phyloP scores from a whole-genome alignment of 305 asterid genomes.

The Vinca major region DNA sequence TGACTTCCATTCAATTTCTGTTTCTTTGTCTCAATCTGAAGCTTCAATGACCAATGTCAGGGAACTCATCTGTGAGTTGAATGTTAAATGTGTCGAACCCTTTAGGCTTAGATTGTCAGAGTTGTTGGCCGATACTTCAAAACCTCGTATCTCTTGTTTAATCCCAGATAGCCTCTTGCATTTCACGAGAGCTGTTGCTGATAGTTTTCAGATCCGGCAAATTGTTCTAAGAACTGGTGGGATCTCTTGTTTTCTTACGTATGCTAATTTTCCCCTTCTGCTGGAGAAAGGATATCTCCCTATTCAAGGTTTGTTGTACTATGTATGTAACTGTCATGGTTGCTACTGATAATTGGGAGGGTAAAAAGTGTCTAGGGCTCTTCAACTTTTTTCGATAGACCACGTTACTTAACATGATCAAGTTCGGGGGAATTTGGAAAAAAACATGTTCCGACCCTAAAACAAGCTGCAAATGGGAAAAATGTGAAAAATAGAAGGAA shows the following conservation, averaged over 20 bases:
- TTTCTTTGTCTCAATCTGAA: not conserved
- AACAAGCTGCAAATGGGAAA: too few species aligned
- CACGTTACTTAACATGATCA: too few species aligned
- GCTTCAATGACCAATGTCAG: not conserved
- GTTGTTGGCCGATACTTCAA: slow-evolving; percentile 17
- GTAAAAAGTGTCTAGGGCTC: too few species aligned
- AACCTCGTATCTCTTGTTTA: slow-evolving; percentile 28
- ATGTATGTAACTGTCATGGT: too few species aligned
- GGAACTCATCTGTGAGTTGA: slow-evolving; percentile 1
- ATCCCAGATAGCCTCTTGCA: slow-evolving; percentile 36
- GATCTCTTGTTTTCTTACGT: slow-evolving; percentile 31
- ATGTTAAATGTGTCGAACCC: not conserved
- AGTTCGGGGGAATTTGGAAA: too few species aligned
- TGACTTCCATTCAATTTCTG: slow-evolving; percentile 24
- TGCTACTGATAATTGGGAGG: too few species aligned
- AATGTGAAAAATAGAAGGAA: too few species aligned
- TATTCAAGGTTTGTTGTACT: slow-evolving; percentile 19
- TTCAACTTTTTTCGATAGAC: too few species aligned
- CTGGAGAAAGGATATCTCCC: slow-evolving; percentile 19
- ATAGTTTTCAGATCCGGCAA: slow-evolving; percentile 29
- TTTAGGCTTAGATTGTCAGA: slow-evolving; percentile 14
- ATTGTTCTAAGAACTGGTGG: slow-evolving; percentile 44
- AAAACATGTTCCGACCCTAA: too few species aligned
- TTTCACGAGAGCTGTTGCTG: slow-evolving; percentile 26
- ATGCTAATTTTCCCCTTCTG: slow-evolving; percentile 16